phyloP scores from a whole-genome alignment of 2,329 filamentous ascomycete species.

The Aspergillus costaricaensis region DNA sequence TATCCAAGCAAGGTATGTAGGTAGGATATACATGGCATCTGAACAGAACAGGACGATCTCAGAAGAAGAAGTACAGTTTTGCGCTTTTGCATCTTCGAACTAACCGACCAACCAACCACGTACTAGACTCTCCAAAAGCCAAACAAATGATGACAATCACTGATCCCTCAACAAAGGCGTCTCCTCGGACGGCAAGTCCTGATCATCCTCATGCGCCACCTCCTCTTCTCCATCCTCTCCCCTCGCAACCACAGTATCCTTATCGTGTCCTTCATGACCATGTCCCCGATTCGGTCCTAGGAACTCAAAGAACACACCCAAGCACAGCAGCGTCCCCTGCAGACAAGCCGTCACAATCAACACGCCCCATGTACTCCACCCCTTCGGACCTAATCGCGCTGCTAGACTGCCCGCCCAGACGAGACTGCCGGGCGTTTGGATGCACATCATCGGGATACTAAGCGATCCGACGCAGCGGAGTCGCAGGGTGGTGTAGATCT shows the following conservation, averaged over 20 bases:
- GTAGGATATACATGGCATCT: neutral
- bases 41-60: neutral
- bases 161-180: constrained; percentile 37
- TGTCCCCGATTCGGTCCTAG: constrained; percentile 49
- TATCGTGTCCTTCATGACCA: constrained; percentile 22
- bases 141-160: constrained; percentile 13
- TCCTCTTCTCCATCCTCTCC: constrained; percentile 14
- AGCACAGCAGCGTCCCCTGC: constrained; percentile 76
- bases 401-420: constrained; percentile 85
- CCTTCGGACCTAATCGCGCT: constrained; percentile 72
- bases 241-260: constrained; percentile 15
- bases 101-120: neutral
- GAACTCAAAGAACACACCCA: constrained; percentile 74
- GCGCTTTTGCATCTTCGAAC: neutral
- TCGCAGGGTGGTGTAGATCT: constrained; percentile 88
- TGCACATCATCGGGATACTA: constrained; percentile 97
- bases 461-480: constrained; percentile 86
- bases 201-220: constrained; percentile 11
- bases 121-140: too few species aligned
- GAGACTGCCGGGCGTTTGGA: constrained; percentile 91
- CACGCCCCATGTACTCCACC: constrained; percentile 96
- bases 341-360: constrained; percentile 82
- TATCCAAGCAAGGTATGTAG: neutral
- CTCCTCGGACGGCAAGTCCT: constrained; percentile 33
- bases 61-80: neutral